Percentiles rank a stretch among this genome's conserved stretches.
phyloP scores from a whole-genome alignment of 2,329 filamentous ascomycete species.

The Elsinoe australis region DNA sequence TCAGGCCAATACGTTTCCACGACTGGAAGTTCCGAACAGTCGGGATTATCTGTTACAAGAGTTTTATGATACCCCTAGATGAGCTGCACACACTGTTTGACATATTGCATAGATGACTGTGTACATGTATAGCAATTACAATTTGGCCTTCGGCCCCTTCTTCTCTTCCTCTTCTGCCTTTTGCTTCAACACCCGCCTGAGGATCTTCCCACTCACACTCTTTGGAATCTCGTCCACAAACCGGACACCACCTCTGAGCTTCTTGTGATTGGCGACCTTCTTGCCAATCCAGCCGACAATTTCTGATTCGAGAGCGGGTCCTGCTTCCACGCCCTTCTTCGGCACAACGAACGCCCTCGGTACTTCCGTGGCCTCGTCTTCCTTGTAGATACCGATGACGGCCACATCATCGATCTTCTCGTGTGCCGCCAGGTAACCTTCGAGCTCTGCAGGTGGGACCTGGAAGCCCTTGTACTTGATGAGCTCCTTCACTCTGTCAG shows the following conservation, averaged over 20 bases:
- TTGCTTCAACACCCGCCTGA: constrained; percentile 40
- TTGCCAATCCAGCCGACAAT: constrained; percentile 38
- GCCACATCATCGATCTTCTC: constrained; percentile 38
- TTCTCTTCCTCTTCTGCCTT: constrained; percentile 36
- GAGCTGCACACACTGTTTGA: neutral
- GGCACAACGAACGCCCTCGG: constrained; percentile 41
- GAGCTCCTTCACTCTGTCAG: constrained; percentile 69
- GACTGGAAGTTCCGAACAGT: constrained; percentile 28
- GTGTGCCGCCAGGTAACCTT: constrained; percentile 38
- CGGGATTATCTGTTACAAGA: constrained; percentile 44
- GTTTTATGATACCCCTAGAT: constrained; percentile 25
- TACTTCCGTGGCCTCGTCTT: constrained; percentile 41
- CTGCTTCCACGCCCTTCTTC: constrained; percentile 29
- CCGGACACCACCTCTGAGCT: constrained; percentile 39
- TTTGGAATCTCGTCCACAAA: constrained; percentile 44
- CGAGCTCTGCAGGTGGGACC: constrained; percentile 42
- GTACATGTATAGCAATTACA: constrained; percentile 27
- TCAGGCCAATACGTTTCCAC: constrained; percentile 26
- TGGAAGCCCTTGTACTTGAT: constrained; percentile 58
- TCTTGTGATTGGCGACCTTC: constrained; percentile 43
- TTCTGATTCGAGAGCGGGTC: constrained; percentile 32
- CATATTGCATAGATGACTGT: constrained; percentile 13
- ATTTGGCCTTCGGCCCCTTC: constrained; percentile 34
- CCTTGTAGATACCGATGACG: constrained; percentile 40
- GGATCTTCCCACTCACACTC: constrained; percentile 41